Evolutionary conservation across 169 alveolate species (phyloP).

Genomic region (Eimeria necatrix): DNA sequence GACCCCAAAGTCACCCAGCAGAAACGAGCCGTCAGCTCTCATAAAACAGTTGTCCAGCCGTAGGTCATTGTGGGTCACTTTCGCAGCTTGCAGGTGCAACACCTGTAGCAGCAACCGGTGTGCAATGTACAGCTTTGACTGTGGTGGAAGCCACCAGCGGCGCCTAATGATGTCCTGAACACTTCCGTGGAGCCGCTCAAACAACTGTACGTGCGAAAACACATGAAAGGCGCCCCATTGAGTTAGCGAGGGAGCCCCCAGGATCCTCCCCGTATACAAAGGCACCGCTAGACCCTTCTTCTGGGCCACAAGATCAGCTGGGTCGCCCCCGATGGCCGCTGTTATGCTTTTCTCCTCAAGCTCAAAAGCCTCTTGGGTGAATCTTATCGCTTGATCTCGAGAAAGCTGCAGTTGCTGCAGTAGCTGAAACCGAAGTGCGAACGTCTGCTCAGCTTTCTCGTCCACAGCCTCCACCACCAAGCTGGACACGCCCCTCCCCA

Average conservation of each 20-base stretch:
- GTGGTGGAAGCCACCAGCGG: not conserved
- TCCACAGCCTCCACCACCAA: constrained; percentile 2
- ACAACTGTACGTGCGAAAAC: not conserved
- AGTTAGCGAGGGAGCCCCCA: not conserved
- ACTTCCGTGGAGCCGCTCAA: constrained; percentile 20
- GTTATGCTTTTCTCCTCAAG: not conserved
- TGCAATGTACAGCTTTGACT: constrained; percentile 4
- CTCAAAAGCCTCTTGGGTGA: not conserved
- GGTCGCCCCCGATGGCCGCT: not conserved
- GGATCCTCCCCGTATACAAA: not conserved
- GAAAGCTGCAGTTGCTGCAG: not conserved
- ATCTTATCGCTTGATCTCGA: not conserved
- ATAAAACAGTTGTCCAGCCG: constrained; percentile 4
- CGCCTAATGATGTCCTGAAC: not conserved
- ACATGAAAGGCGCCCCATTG: not conserved
- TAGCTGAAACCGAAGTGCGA: not conserved
- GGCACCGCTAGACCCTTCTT: constrained; percentile 5
- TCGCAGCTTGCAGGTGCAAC: constrained; percentile 50
- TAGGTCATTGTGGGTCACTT: constrained; percentile 1
- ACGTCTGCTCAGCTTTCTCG: not conserved
- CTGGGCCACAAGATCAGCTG: not conserved
- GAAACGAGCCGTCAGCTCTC: not conserved
- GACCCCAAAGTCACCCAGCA: constrained; percentile 18
- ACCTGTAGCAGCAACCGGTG: constrained; percentile 33
- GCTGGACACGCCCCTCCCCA: constrained; percentile 1